Conservation (phyloP, 2,329 filamentous ascomycete species). For the Lachnellula subtilissima region DNA sequence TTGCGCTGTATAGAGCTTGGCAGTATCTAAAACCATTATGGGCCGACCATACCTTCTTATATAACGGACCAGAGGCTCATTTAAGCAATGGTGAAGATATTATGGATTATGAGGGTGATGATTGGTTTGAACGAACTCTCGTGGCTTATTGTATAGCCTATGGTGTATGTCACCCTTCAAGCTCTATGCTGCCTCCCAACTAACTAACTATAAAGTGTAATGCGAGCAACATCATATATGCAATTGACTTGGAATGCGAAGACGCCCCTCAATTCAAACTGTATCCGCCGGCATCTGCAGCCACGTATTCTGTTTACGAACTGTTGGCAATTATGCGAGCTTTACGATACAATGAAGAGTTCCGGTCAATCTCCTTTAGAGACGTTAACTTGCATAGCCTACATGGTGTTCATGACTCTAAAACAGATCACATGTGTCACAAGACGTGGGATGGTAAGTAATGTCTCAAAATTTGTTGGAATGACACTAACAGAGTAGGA, state of each 20-base stretch:
- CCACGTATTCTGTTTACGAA: constrained; percentile 55
- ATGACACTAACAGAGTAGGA: constrained; percentile 27
- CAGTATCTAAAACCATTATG: constrained; percentile 62
- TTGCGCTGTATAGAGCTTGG: constrained; percentile 55
- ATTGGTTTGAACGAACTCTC: constrained; percentile 60
- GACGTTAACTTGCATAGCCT: constrained; percentile 59
- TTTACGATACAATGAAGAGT: constrained; percentile 66
- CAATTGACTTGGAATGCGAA: constrained; percentile 56
- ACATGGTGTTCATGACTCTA: constrained; percentile 56
- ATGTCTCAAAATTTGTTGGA: constrained; percentile 48
- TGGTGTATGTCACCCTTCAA: constrained; percentile 38
- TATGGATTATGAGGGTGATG: constrained; percentile 53
- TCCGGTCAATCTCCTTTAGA: constrained; percentile 62
- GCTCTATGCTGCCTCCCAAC: not conserved
- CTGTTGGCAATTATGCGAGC: constrained; percentile 66
- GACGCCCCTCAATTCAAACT: constrained; percentile 64
- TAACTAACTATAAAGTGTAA: constrained; percentile 35
- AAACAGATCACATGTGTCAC: constrained; percentile 56
- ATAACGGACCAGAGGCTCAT: constrained; percentile 53
- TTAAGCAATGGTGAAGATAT: constrained; percentile 42
- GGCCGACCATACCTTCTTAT: constrained; percentile 57
- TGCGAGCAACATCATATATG: constrained; percentile 61
- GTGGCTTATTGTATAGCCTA: constrained; percentile 67
- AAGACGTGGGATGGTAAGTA: constrained; percentile 53
- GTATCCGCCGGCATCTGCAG: constrained; percentile 48